Conservation (phyloP, 2,329 filamentous ascomycete species). For the Phialophora expanda region DNA sequence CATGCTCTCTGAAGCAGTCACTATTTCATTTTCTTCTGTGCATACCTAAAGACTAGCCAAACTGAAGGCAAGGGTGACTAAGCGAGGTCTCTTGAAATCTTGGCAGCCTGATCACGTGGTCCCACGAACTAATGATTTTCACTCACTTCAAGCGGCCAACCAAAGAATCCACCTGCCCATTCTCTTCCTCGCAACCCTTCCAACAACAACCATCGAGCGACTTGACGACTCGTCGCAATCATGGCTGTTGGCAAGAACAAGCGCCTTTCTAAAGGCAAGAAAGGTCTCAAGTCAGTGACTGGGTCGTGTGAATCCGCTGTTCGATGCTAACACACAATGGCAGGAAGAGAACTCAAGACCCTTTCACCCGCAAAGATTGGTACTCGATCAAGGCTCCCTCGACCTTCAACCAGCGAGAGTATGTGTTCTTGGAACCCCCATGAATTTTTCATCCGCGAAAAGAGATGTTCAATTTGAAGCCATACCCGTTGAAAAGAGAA, state of each 20-base stretch:
- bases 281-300: constrained; percentile 68
- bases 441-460: neutral
- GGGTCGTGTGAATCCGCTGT: neutral
- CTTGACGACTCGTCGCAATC: constrained; percentile 47
- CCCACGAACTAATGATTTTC: constrained; percentile 1
- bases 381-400: constrained; percentile 98
- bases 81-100: neutral
- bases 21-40: neutral
- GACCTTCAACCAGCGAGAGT: constrained; percentile 96
- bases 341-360: constrained; percentile 98
- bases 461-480: neutral
- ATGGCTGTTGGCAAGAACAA: constrained; percentile 97
- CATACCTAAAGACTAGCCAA: neutral
- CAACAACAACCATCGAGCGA: constrained; percentile 23
- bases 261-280: constrained; percentile 99
- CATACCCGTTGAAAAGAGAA: neutral
- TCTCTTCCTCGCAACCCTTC: constrained; percentile 1
- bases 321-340: neutral
- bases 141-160: neutral
- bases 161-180: neutral
- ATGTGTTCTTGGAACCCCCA: constrained; percentile 54
- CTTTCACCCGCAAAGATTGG: constrained; percentile 99
- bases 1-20: neutral
- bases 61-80: neutral
- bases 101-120: constrained; percentile 1